Conservation (phyloP, 2,329 filamentous ascomycete genomes). For the Xylaria sp. region DNA sequence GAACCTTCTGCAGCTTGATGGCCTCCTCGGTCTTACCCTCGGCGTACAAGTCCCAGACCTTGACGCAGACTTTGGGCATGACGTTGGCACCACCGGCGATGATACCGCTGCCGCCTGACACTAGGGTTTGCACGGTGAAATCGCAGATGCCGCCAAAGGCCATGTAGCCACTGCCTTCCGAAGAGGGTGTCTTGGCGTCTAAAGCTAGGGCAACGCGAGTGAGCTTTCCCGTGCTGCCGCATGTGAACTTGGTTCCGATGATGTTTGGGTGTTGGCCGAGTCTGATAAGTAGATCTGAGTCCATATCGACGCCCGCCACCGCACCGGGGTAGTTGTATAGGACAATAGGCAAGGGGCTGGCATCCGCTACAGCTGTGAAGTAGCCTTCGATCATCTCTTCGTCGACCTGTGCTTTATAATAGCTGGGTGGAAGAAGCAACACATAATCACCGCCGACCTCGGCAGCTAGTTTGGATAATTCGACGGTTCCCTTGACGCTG, state of each 20-base stretch:
- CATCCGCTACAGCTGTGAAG: conserved; percentile 76
- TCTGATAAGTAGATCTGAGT: conserved; percentile 83
- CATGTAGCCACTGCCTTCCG: conserved; percentile 72
- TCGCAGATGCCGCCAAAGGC: conserved; percentile 88
- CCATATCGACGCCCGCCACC: conserved; percentile 86
- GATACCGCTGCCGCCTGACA: conserved; percentile 80
- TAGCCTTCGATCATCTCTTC: conserved; percentile 75
- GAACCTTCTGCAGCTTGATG: conserved; percentile 74
- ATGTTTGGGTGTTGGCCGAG: conserved; percentile 83
- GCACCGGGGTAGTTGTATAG: conserved; percentile 93
- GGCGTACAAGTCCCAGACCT: conserved; percentile 76
- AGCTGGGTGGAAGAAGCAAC: conserved; percentile 79
- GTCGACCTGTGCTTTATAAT: conserved; percentile 79
- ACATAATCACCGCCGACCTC: conserved; percentile 79
- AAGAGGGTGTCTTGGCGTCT: conserved; percentile 69
- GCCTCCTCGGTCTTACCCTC: conserved; percentile 78
- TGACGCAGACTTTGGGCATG: conserved; percentile 80
- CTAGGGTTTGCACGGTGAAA: conserved; percentile 82
- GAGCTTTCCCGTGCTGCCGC: conserved; percentile 87
- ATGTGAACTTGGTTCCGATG: conserved; percentile 89
- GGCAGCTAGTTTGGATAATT: conserved; percentile 70
- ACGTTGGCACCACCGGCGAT: conserved; percentile 87
- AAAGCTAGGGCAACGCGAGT: conserved; percentile 78
- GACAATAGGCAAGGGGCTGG: conserved; percentile 76
- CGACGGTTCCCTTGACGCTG: conserved; percentile 80